Evolutionary conservation across 306 rosid species (phyloP), one percentile per base, ranked within the genome.

Genomic region (Dryas octopetala): DNA sequence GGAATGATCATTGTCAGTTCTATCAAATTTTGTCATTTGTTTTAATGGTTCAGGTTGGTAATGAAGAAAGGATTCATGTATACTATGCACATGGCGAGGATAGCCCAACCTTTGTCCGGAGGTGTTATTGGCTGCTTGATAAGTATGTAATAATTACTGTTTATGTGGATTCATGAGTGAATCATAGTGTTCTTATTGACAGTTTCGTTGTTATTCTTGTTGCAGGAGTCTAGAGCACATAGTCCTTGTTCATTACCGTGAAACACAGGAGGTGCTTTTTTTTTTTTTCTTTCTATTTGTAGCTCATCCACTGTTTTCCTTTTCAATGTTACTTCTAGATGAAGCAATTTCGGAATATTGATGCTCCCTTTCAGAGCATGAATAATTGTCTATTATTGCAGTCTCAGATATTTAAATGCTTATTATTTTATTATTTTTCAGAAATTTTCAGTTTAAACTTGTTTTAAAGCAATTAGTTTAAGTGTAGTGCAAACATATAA

Each of bases 191-290:
- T 55, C 59, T 66, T 66, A 74, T 69, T 53, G 48, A 70, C 43
- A 38, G 50, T 55, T 76, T 60, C 65, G 46, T 73, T 74, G 7
- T 54, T 67, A 13, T 70, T 84, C 86, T 78, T 75, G 63, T 85
- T 88, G 84, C 97, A 96, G 99, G 98, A 90, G 88, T 73, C 83
- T 88, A 83, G 98, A 96, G 78, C 98, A 96, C 80, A 81, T 96
- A 45, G 98, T 96, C 83, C 98, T 96, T 72, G 99, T 96, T 83
- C 99, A 96, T 87, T 96, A 96, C 76, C 99, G 98, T 59, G 98
- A 92, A 86, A 90, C 89, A 54, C 93, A 88, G 55, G 99, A 96
- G 96, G 98, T 91, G 79, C 77, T 79, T 65, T 64, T 73, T 23
- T 19, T 19, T 19, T 23, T 32, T 32, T 32, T 32, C 38, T 32